Conservation (phyloP, 306 rosid species). For the Medicago lupulina region DNA sequence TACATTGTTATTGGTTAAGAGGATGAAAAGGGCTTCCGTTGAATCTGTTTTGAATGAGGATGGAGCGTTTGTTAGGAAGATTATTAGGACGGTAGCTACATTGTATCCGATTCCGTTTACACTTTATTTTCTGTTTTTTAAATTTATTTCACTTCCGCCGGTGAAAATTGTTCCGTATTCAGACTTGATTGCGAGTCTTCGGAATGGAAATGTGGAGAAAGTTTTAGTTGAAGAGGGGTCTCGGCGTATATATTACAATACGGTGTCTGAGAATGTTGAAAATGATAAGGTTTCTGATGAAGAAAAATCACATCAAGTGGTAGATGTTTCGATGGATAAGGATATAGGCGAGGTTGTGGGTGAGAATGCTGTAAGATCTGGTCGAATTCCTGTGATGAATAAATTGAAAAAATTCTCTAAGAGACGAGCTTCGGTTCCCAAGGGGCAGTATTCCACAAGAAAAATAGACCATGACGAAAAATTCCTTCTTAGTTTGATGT, state of each 20-base stretch:
- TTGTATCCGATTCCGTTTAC: constrained; percentile 66
- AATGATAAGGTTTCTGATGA: constrained; percentile 47
- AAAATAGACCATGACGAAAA: constrained; percentile 90
- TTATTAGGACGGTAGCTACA: constrained; percentile 57
- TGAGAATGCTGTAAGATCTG: constrained; percentile 48
- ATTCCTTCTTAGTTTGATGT: constrained; percentile 81
- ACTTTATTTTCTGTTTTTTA: constrained; percentile 71
- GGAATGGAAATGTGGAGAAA: constrained; percentile 62
- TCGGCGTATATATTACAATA: constrained; percentile 73
- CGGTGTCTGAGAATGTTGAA: constrained; percentile 31
- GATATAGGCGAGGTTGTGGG: constrained; percentile 42
- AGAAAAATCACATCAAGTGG: constrained; percentile 44
- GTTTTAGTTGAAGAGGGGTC: constrained; percentile 96
- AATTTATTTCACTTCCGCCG: constrained; percentile 68
- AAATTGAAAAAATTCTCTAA: constrained; percentile 50
- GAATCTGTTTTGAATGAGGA: too few species aligned
- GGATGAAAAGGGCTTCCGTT: too few species aligned
- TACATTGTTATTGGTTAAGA: too few species aligned
- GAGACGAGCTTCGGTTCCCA: constrained; percentile 55
- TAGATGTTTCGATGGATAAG: constrained; percentile 44
- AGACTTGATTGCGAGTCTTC: constrained; percentile 68
- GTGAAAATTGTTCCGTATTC: constrained; percentile 85
- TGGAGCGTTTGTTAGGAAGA: too few species aligned
- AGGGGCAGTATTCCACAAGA: constrained; percentile 84
- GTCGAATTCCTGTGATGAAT: constrained; percentile 45